A percentile compares a stretch with the other conserved stretches of the same genome.
Conservation (phyloP, 495 filamentous ascomycete species). For the Penicillium goetzii region DNA sequence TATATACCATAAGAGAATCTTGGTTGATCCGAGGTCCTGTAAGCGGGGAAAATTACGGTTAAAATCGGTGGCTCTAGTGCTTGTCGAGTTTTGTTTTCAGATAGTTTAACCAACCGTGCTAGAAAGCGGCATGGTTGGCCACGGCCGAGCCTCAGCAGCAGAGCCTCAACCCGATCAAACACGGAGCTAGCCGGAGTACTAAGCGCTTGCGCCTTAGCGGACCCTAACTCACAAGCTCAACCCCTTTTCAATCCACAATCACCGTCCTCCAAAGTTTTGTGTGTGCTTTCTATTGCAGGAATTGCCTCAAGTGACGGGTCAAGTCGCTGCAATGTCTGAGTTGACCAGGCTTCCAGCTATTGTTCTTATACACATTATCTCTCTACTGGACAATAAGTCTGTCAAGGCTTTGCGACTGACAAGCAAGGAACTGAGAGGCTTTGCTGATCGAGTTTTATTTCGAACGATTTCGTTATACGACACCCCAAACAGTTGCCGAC, state of each 20-base stretch:
- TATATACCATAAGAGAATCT: too few relatives aligned
- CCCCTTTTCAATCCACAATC: neutral
- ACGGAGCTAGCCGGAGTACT: neutral
- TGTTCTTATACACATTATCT: neutral
- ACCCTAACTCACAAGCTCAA: neutral
- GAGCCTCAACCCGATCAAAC: neutral
- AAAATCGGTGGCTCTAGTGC: too few relatives aligned
- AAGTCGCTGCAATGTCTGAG: neutral
- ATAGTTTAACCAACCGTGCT: too few relatives aligned
- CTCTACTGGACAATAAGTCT: neutral
- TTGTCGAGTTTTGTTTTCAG: too few relatives aligned
- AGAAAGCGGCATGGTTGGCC: too few relatives aligned
- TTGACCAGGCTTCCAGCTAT: neutral
- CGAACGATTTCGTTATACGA: neutral
- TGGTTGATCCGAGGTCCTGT: too few relatives aligned
- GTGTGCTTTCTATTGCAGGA: neutral
- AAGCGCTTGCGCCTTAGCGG: neutral
- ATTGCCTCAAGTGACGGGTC: neutral
- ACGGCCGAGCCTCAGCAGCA: neutral
- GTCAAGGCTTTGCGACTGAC: neutral
- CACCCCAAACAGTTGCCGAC: neutral
- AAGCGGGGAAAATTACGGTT: too few relatives aligned
- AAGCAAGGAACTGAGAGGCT: neutral
- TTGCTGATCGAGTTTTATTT: neutral
- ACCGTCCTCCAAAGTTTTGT: neutral